Base-by-base conservation (phyloP, 306 rosid species). In the Gynostemma pentaphyllum region DNA sequence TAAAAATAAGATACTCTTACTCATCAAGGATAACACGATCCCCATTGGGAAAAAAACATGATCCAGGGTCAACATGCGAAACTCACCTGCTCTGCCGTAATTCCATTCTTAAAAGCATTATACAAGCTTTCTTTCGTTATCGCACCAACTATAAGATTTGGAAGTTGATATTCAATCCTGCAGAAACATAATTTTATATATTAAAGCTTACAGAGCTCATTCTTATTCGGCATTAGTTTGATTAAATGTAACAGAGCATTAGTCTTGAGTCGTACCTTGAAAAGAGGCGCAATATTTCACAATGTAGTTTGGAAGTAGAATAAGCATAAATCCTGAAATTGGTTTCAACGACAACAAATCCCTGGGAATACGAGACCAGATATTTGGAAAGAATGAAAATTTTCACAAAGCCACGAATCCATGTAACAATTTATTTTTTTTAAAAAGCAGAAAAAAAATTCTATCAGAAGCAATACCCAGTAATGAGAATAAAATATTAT, bases 161-260 rank as follows among this genome's bases (percentile, higher is more conserved):
- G 99, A 79, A 92, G 96, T 64, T 84, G 94, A 82, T 92, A 92
- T 74, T 92, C 99, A 30, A 92, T 70, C 83, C 99, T 88, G 90
- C 71, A 76, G 27, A 44, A 18, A 44, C 15, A 36, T 19, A n/a
- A 39, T n/a, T 47, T 45, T 13, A 2, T n/a, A n/a, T n/a, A n/a
- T n/a, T n/a, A n/a, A n/a, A n/a, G n/a, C n/a, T n/a, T n/a, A n/a
- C n/a, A n/a, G n/a, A n/a, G n/a, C n/a, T n/a, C n/a, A n/a, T n/a
- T n/a, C 63, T 32, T 9, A 4, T 49, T 23, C 55, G 34, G 1
- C 29, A 34, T 1, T 18, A 11, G 29, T 32, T 56, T n/a, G n/a
- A 34, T 56, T 32, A 19, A 21, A 57, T 57, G 46, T 32, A 57
- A 36, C 9, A 54, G 5, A 55, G 5, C 63, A 56, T 12, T 18